Evolutionary conservation across 306 rosid species (phyloP), one percentile per base, ranked within the genome.

Genomic region (Hippophae tibetana): DNA sequence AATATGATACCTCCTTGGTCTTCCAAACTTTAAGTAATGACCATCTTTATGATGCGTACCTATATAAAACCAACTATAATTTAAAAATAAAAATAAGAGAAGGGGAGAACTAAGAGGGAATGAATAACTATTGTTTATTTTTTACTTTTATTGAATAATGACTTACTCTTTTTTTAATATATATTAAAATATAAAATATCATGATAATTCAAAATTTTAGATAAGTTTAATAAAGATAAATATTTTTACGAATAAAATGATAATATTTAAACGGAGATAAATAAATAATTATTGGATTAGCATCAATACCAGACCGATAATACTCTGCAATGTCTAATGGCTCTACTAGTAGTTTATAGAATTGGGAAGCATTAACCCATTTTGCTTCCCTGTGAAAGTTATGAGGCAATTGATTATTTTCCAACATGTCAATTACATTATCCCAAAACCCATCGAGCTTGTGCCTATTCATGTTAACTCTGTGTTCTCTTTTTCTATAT

Each of bases 281-380:
- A 31, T 31, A 31, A 31, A 0, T 4, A 31, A 31, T 31, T 31
- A 31, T 31, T 4, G 38, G 38, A 31, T 31, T 31, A 2, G 38
- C 4, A 31, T 4, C 38, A 31, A 4, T 31, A 31, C 73, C 76
- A 1, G 53, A 63, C 11, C 84, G 60, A 23, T 92, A 87, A 14
- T 87, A 88, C 6, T 85, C 93, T 0, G 96, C 98, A 56, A 92
- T 87, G 11, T 92, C 98, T 12, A 89, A 48, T 25, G 95, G 97
- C 84, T 89, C 95, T 9, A 84, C 95, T 31, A 86, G 71, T 14
- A 84, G 84, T 57, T 76, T 78, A 61, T 89, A 83, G 68, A 7
- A 89, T 0, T 84, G 95, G 42, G 86, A 74, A 71, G 76, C 57
- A 13, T 81, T 69, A 50, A 83, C 68, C 96, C 96, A 88, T 77